A percentile compares a stretch with the other conserved stretches of the same genome.
Evolutionary conservation across 495 filamentous ascomycete genomes (phyloP).

Genomic region (Penicillium canariense): DNA sequence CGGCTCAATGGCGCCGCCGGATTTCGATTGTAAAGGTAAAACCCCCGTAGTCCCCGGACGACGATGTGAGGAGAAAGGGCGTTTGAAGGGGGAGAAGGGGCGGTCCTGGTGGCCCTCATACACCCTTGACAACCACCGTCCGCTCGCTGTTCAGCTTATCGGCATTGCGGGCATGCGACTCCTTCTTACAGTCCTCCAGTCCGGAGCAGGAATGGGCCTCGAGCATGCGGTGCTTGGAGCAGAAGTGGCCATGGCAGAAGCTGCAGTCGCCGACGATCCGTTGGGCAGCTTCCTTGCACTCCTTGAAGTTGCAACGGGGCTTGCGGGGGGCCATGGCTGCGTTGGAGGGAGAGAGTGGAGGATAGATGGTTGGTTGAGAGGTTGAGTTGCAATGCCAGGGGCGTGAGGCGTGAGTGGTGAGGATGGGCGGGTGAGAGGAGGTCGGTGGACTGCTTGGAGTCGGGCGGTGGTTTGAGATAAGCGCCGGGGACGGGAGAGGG

Average conservation of each 20-base stretch:
- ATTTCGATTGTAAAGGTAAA: too few species aligned
- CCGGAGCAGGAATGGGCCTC: constrained; percentile 92
- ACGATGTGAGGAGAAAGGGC: too few species aligned
- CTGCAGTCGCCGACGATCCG: constrained; percentile 94
- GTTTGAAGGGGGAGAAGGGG: neutral
- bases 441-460: neutral
- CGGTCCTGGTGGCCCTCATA: constrained; percentile 35
- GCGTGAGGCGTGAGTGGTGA: neutral
- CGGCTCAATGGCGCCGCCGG: constrained; percentile 1
- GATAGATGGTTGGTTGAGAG: neutral
- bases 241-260: constrained; percentile 92
- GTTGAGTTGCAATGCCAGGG: neutral
- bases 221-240: constrained; percentile 86
- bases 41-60: too few species aligned
- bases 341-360: neutral
- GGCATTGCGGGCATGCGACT: constrained; percentile 86
- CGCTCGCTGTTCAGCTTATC: constrained; percentile 88
- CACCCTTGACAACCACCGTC: constrained; percentile 67
- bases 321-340: constrained; percentile 66
- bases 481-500: constrained; percentile 17
- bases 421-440: neutral
- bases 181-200: constrained; percentile 97
- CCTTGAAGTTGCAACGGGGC: constrained; percentile 82
- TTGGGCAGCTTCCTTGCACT: constrained; percentile 81
- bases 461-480: constrained; percentile 11